These are phyloP conservation scores for Phytopythium oedochilum DNA, from an alignment of 352 stramenopile genomes.

Conservation along the genomic window DNA sequence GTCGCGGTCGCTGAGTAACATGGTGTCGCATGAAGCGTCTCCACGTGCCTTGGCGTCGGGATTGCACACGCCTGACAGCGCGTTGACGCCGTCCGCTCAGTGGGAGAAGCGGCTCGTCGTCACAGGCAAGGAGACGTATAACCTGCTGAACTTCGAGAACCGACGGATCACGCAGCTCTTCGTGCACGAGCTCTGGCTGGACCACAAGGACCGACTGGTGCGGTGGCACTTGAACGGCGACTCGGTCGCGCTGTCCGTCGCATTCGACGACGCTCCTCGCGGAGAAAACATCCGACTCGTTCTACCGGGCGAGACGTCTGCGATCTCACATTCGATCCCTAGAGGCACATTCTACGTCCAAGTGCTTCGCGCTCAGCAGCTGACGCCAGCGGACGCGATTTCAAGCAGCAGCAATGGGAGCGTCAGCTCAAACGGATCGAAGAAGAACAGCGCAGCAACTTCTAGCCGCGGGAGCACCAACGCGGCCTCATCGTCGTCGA, in stretches of 20 bases:
- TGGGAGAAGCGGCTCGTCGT: constrained; percentile 76
- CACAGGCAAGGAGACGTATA: constrained; percentile 82
- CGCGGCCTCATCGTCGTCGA: constrained; percentile 13
- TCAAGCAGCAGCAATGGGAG: constrained; percentile 4
- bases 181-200: constrained; percentile 81
- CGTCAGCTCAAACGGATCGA: constrained; percentile 2
- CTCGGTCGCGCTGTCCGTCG: constrained; percentile 70
- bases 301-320: constrained; percentile 63
- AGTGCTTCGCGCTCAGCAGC: constrained; percentile 64
- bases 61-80: constrained; percentile 19
- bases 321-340: constrained; percentile 71
- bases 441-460: background rate
- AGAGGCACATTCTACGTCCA: constrained; percentile 80
- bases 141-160: constrained; percentile 48
- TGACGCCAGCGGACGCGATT: constrained; percentile 35
- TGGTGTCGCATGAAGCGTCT: constrained; percentile 29
- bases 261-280: constrained; percentile 59
- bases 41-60: constrained; percentile 14
- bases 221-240: constrained; percentile 85
- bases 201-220: constrained; percentile 80
- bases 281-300: constrained; percentile 79
- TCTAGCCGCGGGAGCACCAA: background rate
- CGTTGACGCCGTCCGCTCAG: constrained; percentile 43
- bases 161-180: constrained; percentile 78
- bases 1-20: constrained; percentile 16